These are phyloP conservation scores for Hypoxylon sp. DNA, from an alignment of 2,329 filamentous ascomycete genomes.

Conservation along the genomic window DNA sequence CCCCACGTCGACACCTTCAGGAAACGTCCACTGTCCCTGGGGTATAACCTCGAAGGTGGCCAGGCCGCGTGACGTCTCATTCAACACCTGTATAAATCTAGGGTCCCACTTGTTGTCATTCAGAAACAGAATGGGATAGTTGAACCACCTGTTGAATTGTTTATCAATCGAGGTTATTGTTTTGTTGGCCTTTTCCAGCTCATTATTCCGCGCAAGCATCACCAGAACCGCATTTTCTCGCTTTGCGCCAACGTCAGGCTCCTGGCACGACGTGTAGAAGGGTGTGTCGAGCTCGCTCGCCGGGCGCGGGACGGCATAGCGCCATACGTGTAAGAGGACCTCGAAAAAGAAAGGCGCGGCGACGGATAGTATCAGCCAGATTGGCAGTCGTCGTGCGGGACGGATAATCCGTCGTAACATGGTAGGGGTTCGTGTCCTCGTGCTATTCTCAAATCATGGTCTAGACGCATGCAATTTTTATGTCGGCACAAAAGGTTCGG, in stretches of 20 bases:
- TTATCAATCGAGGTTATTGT: constrained; percentile 53
- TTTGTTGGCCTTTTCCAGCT: constrained; percentile 51
- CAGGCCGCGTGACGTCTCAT: constrained; percentile 48
- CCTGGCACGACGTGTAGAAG: constrained; percentile 52
- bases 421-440: constrained; percentile 28
- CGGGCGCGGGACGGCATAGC: constrained; percentile 48
- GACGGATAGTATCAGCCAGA: constrained; percentile 44
- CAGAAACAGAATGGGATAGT: constrained; percentile 57
- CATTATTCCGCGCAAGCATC: constrained; percentile 57
- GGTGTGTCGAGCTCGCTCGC: constrained; percentile 50
- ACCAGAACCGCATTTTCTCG: constrained; percentile 57
- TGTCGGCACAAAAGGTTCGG: constrained; percentile 13
- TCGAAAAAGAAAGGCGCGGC: constrained; percentile 47
- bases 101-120: constrained; percentile 55
- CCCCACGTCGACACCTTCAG: constrained; percentile 46
- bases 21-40: constrained; percentile 52
- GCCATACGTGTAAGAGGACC: constrained; percentile 47
- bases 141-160: constrained; percentile 57
- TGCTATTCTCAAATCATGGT: constrained; percentile 36
- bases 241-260: constrained; percentile 47
- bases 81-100: constrained; percentile 51
- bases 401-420: constrained; percentile 47
- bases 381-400: constrained; percentile 45
- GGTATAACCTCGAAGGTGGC: constrained; percentile 55
- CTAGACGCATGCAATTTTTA: constrained; percentile 11